Conservation (phyloP, 2,329 filamentous ascomycete species). For the Pyrenophora graminea region DNA sequence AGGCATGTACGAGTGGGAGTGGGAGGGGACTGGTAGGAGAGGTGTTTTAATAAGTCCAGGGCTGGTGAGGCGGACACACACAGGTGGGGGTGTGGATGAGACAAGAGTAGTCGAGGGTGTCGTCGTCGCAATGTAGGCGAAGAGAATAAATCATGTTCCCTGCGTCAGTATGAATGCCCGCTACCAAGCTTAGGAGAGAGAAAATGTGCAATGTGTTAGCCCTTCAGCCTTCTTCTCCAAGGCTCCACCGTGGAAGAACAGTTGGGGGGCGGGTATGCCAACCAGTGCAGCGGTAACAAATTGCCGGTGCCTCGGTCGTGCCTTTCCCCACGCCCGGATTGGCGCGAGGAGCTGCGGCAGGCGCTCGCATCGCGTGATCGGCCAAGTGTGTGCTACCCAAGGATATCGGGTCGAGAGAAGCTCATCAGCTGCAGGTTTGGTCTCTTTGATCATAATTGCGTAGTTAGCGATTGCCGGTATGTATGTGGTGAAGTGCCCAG, state of each 20-base stretch:
- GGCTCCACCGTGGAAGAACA: not conserved
- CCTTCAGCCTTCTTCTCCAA: not conserved
- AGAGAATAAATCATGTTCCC: not conserved
- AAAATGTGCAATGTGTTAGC: no score
- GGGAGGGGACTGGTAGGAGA: constrained; percentile 30
- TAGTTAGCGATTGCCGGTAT: no score
- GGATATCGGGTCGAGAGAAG: not conserved
- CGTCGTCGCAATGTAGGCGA: constrained; percentile 9
- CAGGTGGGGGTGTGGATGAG: not conserved
- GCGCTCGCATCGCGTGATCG: constrained; percentile 15
- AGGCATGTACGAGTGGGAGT: constrained; percentile 31
- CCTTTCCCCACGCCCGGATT: constrained; percentile 22
- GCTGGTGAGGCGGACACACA: constrained; percentile 19
- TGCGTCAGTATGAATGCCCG: no score
- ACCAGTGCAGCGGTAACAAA: constrained; percentile 10
- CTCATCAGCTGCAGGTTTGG: not conserved
- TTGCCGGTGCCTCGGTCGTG: constrained; percentile 20
- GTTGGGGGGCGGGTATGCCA: constrained; percentile 3
- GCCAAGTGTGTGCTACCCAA: not conserved
- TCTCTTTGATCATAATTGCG: no score
- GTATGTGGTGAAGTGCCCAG: no score
- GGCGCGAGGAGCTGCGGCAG: not conserved
- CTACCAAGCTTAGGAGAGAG: no score
- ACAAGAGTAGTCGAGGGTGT: constrained; percentile 15
- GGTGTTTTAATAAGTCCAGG: constrained; percentile 31